Evolutionary conservation across 1,284 basidiomycete genomes (phyloP).

Genomic region (Hortiboletus rubellus): DNA sequence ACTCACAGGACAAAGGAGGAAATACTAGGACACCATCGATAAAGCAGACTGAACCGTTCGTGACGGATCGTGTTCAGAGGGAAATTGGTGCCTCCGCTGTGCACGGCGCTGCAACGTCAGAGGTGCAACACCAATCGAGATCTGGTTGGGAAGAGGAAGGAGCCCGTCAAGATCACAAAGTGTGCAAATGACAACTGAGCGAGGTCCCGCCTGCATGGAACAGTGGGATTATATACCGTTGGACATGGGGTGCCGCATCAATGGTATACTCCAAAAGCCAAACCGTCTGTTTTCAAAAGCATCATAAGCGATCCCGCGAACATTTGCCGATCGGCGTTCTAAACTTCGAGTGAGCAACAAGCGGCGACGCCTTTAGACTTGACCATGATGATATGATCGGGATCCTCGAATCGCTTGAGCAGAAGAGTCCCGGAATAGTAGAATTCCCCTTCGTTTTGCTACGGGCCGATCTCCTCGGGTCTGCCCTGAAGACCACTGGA

Average conservation of each 20-base stretch:
- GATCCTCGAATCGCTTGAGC: slow-evolving; percentile 34
- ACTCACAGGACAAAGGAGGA: background rate
- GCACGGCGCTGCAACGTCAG: slow-evolving; percentile 15
- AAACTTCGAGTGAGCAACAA: slow-evolving; percentile 22
- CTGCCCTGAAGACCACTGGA: slow-evolving; percentile 1
- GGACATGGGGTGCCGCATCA: background rate
- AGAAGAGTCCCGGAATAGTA: slow-evolving; percentile 13
- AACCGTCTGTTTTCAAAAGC: slow-evolving; percentile 2
- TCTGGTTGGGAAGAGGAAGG: background rate
- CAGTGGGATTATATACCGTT: background rate
- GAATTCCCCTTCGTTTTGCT: slow-evolving; percentile 24
- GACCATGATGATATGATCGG: slow-evolving; percentile 30
- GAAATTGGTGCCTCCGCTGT: slow-evolving; percentile 3
- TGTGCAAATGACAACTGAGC: background rate
- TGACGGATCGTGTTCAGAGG: background rate
- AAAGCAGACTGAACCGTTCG: background rate
- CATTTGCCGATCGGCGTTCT: slow-evolving; percentile 31
- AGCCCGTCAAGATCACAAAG: slow-evolving; percentile 5
- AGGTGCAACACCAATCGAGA: slow-evolving; percentile 13
- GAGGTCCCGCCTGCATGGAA: background rate
- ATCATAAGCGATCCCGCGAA: slow-evolving; percentile 35
- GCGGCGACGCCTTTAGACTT: slow-evolving; percentile 32
- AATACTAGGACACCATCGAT: slow-evolving; percentile 1
- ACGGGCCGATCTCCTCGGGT: slow-evolving; percentile 21
- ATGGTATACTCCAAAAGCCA: background rate